Evolutionary conservation across 192 early-diverging fungal species (phyloP), one percentile per base, ranked within the genome.

Genomic region (Backusella liffmaniae): DNA sequence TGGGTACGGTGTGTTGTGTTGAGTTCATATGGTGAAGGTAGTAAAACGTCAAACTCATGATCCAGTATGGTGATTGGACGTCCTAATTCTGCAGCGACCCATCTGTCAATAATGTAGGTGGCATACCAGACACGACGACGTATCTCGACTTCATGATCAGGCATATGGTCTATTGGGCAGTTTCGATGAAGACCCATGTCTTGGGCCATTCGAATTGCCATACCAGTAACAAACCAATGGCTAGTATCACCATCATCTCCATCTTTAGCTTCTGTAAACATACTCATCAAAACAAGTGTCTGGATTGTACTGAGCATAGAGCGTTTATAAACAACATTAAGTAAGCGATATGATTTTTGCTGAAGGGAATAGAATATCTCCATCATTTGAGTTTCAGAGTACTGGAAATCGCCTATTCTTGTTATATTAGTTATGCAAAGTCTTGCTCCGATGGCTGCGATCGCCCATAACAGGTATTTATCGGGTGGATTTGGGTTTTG

Each of bases 61-160:
- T 89, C 84, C 3, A 83, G 70, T 66, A 87, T 84, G 10, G 81
- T 74, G 4, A 86, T 67, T 9, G 86, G 83, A 59, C 82, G 75
- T 26, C 82, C 82, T 2, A 83, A 29, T 53, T 83, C 76, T 3
- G 82, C 76, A 34, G 76, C 68, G 0, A 78, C 80, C 86, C 90
- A 91, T 68, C 90, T 82, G 72, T 95, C 93, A 77, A 91, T 85
- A 1, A 91, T 71, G 67, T 91, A 93, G 76, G 84, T 86, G 16
- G 87, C 83, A 86, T 89, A 95, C 93, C 93, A 95, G 4, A 92
- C 84, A n/a, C 92, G 86, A 35, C 85, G 87, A n/a, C 93, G 80
- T 29, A 91, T 76, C 78, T 93, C 91, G 0, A 79, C 76, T 73
- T 95, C 91, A 16, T 79, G 51, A 23, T 79, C 76, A 49, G 87